Conservation (phyloP, 306 rosid species). For the Gynostemma pentaphyllum region DNA sequence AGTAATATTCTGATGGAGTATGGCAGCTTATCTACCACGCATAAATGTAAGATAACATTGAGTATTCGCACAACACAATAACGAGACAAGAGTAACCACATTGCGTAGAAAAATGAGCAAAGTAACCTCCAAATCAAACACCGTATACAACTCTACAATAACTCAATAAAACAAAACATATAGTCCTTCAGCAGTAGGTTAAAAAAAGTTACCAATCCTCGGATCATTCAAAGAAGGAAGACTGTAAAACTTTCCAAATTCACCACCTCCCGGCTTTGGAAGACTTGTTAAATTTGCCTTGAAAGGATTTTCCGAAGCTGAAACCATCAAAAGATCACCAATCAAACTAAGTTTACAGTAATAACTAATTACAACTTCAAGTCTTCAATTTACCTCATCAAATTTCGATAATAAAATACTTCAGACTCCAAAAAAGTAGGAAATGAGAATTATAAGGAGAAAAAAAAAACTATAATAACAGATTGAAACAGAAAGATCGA, state of each 20-base stretch:
- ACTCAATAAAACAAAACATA: neutral
- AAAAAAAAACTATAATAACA: too few species aligned
- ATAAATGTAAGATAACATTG: conserved; percentile 7
- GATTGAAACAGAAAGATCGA: neutral
- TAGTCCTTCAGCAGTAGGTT: neutral
- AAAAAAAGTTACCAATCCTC: conserved; percentile 50
- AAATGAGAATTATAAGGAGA: neutral
- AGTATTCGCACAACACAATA: conserved; percentile 4
- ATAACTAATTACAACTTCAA: neutral
- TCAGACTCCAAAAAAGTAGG: neutral
- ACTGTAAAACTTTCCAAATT: conserved; percentile 86
- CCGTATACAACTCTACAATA: neutral
- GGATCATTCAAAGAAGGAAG: conserved; percentile 90
- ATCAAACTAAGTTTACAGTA: neutral
- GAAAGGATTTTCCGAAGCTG: conserved; percentile 87
- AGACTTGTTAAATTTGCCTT: conserved; percentile 73
- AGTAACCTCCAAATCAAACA: neutral
- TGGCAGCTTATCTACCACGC: conserved; percentile 54
- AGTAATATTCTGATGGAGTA: conserved; percentile 67
- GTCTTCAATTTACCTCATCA: neutral
- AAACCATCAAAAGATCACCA: conserved; percentile 1
- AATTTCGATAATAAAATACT: neutral
- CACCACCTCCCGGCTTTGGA: conserved; percentile 94
- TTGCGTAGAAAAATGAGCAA: neutral
- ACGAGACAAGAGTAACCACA: conserved; percentile 3